These are phyloP conservation scores for Fraxinus angustifolia DNA, from an alignment of 305 asterid genomes.

Conservation along the genomic window DNA sequence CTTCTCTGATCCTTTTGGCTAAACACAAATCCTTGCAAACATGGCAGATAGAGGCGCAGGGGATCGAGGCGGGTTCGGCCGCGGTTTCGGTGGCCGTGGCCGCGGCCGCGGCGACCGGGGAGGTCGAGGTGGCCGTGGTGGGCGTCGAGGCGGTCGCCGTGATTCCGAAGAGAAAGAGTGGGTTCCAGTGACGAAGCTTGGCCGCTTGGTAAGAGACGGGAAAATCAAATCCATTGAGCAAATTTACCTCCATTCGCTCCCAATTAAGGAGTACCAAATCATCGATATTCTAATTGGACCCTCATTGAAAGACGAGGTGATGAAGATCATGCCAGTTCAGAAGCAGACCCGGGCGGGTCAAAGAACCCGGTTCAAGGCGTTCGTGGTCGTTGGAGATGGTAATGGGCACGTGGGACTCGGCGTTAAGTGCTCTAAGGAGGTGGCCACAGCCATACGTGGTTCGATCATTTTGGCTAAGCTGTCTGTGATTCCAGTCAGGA, in stretches of 20 bases:
- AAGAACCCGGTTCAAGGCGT: conserved; percentile 56
- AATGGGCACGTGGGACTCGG: conserved; percentile 51
- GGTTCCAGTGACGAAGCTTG: conserved; percentile 58
- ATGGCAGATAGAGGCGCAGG: conserved; percentile 56
- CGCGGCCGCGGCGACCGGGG: conserved; percentile 52
- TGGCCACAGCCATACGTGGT: conserved; percentile 58
- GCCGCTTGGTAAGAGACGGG: conserved; percentile 42
- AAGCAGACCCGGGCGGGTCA: conserved; percentile 66
- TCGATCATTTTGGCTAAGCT: conserved; percentile 49
- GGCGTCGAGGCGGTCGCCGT: conserved; percentile 50
- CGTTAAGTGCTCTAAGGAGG: conserved; percentile 54
- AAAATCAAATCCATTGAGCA: conserved; percentile 49
- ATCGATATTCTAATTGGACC: conserved; percentile 39
- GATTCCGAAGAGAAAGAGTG: conserved; percentile 53
- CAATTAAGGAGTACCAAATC: conserved; percentile 53
- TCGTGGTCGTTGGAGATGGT: conserved; percentile 50
- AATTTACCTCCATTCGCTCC: conserved; percentile 54
- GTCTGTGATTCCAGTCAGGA: conserved; percentile 51
- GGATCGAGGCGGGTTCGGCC: conserved; percentile 48
- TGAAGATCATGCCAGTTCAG: conserved; percentile 60
- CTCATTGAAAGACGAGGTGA: conserved; percentile 48
- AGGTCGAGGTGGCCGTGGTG: conserved; percentile 41
- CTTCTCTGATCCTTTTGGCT: not conserved
- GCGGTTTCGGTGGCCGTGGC: conserved; percentile 47
- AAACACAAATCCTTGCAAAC: not conserved